Evolutionary conservation across 1,139 yeast genomes (phyloP), one percentile per base, ranked within the genome.

Genomic region (Pichia sp.): DNA sequence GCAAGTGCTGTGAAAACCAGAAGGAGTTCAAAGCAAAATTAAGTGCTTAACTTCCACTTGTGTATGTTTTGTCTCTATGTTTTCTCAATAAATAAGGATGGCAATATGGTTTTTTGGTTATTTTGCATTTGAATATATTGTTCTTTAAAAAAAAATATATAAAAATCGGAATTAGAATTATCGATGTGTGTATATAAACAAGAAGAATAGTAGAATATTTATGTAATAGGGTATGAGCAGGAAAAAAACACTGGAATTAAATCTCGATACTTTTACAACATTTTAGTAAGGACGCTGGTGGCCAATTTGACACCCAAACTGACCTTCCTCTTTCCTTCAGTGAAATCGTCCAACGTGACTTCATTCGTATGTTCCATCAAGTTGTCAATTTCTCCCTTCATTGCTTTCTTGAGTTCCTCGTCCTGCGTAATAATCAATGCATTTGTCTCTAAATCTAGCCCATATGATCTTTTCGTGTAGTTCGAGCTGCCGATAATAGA

Each of bases 401-500:
- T 84, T 54, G 74, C 69, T 14, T 62, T 58, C 65, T 85, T 84
- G 60, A 93, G 75, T 1, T 70, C 75, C 12, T 75, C 73, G 67
- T 89, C 93, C 57, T 75, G 79, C 2, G 98, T 92, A 30, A 91
- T 73, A 3, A 92, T 71, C 3, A 92, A 73, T 0, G 92, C 95
- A 67, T 93, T 92, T 10, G 93, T 80, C 71, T 93, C 99, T 60
- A 93, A 75, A 68, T 93, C 99, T 57, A 85, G 80, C 10, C 87
- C 78, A 66, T 93, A 93, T 0, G 98, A 92, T 58, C 99, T 76
- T 60, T 87, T 82, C 0, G 99, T 95, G 68, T 91, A 93, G 68
- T 93, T 93, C 0, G 97, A 90, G 0, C 97, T 89, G 1, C 99
- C 99, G 54, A 93, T 77, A 3, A 92, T 83, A 0, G 97, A 87